A percentile compares a stretch with the other conserved stretches of the same genome.
Evolutionary conservation across 208 protist species (phyloP).

Genomic region (Leishmania guyanensis): DNA sequence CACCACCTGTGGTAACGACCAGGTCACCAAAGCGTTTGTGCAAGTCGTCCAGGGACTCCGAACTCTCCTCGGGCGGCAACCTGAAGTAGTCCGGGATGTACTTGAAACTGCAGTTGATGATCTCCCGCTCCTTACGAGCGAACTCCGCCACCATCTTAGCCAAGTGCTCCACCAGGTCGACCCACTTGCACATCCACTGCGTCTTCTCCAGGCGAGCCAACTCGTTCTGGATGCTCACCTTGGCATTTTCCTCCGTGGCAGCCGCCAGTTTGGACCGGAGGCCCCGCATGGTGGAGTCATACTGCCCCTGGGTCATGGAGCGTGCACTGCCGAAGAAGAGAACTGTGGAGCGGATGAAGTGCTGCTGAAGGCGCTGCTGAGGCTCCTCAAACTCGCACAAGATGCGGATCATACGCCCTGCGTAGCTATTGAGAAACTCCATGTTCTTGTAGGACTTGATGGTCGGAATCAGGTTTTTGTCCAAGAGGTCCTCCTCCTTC

Average conservation of each 20-base stretch:
- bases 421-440: slow-evolving; percentile 67
- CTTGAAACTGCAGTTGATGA: slow-evolving; percentile 63
- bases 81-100: slow-evolving; percentile 84
- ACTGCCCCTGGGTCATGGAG: slow-evolving; percentile 79
- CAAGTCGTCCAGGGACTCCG: slow-evolving; percentile 21
- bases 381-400: slow-evolving; percentile 94
- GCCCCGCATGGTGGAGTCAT: slow-evolving; percentile 41
- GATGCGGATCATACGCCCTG: slow-evolving; percentile 88
- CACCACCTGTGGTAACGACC: slow-evolving; percentile 91
- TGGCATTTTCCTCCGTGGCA: slow-evolving; percentile 21
- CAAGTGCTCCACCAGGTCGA: slow-evolving; percentile 73
- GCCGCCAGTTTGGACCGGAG: slow-evolving; percentile 32
- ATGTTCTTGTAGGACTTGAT: slow-evolving; percentile 92
- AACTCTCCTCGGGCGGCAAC: slow-evolving; percentile 33
- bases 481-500: slow-evolving; percentile 58
- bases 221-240: slow-evolving; percentile 33
- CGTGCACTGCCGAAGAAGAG: slow-evolving; percentile 94
- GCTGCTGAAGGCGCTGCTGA: slow-evolving; percentile 53
- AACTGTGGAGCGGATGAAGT: slow-evolving; percentile 85
- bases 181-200: slow-evolving; percentile 93
- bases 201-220: slow-evolving; percentile 68
- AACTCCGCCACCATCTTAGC: slow-evolving; percentile 74
- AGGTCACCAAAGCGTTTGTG: slow-evolving; percentile 54
- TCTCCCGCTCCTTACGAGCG: slow-evolving; percentile 35
- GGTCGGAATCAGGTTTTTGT: slow-evolving; percentile 58